Base-by-base conservation (phyloP, 192 early-diverging fungal genomes). In the Phycomyces nitens region DNA sequence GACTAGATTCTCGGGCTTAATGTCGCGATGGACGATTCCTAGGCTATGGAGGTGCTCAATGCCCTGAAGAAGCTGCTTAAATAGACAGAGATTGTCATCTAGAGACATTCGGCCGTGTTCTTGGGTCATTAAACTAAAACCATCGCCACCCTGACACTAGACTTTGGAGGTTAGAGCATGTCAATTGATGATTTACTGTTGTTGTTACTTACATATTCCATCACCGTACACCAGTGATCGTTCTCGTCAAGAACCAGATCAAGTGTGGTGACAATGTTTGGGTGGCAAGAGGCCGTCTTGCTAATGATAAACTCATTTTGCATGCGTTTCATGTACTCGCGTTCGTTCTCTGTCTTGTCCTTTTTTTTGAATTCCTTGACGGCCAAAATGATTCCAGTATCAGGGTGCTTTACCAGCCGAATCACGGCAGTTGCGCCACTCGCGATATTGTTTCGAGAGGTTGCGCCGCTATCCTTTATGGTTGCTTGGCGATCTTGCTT, bases 301-400 rank as follows among this genome's bases (percentile, higher is more conserved):
- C 86, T 88, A 61, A 99, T 97, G 77, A 94, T 96, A 72, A 95
- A 99, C 78, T 98, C 96, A 72, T 86, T 84, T 22, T 87, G 90
- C 64, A 98, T 80, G 78, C 96, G 97, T 77, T 97, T 97, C 74
- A 96, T 80, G 75, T 96, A 97, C 50, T 95, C 92, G 73, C 92
- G 92, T 82, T 96, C 86, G 4, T 88, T 83, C 81, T 97, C 95
- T 64, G 88, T 84, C 65, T 89, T 90, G 27, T 83, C 76, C 47
- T 89, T 84, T 56, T 67, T 64, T 22, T 92, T 81, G 80, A 97
- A 98, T 64, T 97, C 93, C 77, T 98, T 98, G 71, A 97, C 88
- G 23, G 95, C 64, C 23, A 64, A 38, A 11, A 70, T 23, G 23
- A 92, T 65, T 82, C 92, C 38, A 88, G 80, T 71, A 86, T 88